Evolutionary conservation across 768 basidiomycete genomes (phyloP), one percentile per base, ranked within the genome.

Genomic region (Boletus huronensis): DNA sequence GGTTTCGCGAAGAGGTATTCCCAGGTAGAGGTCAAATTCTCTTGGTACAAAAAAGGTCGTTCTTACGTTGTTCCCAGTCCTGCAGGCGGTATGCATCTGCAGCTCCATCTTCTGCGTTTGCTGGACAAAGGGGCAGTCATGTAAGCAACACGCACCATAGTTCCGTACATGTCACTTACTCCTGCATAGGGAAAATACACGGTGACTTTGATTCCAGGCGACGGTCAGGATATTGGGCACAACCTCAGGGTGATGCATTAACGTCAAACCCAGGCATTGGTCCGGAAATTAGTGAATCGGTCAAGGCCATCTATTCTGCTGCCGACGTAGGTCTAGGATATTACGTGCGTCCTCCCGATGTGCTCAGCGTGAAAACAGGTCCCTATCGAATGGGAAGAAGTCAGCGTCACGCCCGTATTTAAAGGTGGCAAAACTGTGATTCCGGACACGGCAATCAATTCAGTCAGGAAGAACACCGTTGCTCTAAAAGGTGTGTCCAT

Each of bases 311-410:
- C 69, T 98, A 96, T 74, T 75, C 78, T 35, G 88, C 90, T 60
- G 96, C 97, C 60, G 81, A 88, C 50, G 93, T 93, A 65, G 48
- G 74, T 64, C 38, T 32, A 48, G 32, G 23, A 26, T 25, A 23
- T 58, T 50, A 48, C 21, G 29, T 58, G 44, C 38, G 21, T 51
- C 32, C 48, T 19, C n/a, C 34, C 41, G 55, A 5, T 46, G 21
- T 44, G 19, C 58, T 64, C 46, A 70, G 26, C n/a, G 23, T 44
- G 13, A 48, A 49, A 32, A 32, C 55, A 96, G 93, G 96, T 97
- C 25, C 97, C 97, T 42, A 97, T 99, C 65, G 82, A 93, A 75
- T 99, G 97, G 97, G 97, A 99, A 72, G 97, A 98, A 75, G 96
- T 98, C 72, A 90, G 88, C 69, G 97, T 99, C 45, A 88, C 92